A percentile compares a stretch with the other conserved stretches of the same genome.
Conservation (phyloP, 176 grass and related monocot species). For the Hordeum marinum region DNA sequence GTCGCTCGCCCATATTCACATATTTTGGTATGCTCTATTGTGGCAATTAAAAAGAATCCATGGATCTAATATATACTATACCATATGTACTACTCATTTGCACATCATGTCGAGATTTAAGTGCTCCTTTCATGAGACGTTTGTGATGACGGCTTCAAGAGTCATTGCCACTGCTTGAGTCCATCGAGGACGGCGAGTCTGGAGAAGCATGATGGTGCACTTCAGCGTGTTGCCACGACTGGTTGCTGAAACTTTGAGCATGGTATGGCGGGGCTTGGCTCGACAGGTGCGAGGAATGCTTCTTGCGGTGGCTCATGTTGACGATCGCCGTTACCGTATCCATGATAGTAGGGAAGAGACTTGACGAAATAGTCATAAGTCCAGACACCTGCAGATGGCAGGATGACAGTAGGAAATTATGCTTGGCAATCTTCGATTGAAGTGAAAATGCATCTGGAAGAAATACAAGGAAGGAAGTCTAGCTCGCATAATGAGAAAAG, state of each 20-base stretch:
- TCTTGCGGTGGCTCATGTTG: neutral
- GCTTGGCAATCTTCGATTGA: neutral
- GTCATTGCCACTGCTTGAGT: neutral
- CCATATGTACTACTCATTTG: neutral
- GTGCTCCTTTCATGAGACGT: neutral
- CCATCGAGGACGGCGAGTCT: neutral
- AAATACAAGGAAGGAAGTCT: neutral
- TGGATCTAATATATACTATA: neutral
- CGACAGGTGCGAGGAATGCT: neutral
- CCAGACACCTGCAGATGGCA: conserved; percentile 49
- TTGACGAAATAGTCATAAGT: conserved; percentile 47
- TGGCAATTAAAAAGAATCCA: too few relatives aligned
- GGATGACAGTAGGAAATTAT: neutral
- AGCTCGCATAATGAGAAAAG: neutral
- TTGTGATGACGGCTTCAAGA: neutral
- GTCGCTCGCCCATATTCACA: too few relatives aligned
- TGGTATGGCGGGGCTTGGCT: neutral
- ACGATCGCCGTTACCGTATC: conserved; percentile 21
- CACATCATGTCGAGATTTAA: neutral
- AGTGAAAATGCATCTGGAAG: neutral
- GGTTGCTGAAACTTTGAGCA: conserved; percentile 27
- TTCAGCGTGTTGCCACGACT: neutral
- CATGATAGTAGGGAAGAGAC: conserved; percentile 52
- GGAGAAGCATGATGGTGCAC: conserved; percentile 6
- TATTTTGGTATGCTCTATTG: too few relatives aligned